Conservation (phyloP, 805 yeast species). For the Candida insectorum region DNA sequence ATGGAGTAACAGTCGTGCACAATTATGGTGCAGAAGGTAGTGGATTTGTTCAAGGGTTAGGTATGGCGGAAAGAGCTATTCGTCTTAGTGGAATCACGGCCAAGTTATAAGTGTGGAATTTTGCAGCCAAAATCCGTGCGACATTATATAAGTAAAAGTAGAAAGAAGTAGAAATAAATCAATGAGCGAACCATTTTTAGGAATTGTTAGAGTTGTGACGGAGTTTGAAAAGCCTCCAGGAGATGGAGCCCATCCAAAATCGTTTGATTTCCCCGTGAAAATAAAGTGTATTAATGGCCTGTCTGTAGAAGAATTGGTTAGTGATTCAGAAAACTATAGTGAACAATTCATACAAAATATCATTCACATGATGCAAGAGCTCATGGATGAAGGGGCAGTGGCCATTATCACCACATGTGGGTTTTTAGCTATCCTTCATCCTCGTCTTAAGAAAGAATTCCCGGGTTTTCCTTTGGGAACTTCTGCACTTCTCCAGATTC, state of each 20-base stretch:
- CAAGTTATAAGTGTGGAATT: no score
- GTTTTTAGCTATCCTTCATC: conserved; percentile 28
- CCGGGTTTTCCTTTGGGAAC: conserved; percentile 30
- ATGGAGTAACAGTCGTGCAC: conserved; percentile 43
- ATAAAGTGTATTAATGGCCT: conserved; percentile 4
- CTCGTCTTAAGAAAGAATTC: conserved; percentile 15
- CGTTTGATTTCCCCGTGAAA: conserved; percentile 9
- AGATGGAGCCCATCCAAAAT: conserved; percentile 6
- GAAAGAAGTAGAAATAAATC: conserved; percentile 16
- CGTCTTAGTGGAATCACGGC: no score
- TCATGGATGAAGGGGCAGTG: conserved; percentile 26
- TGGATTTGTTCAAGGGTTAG: conserved; percentile 64
- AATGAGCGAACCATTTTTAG: conserved; percentile 6
- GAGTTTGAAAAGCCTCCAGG: conserved; percentile 11
- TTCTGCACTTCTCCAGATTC: conserved; percentile 25
- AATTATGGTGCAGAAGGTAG: conserved; percentile 70
- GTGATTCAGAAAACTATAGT: conserved; percentile 11
- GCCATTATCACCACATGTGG: conserved; percentile 36
- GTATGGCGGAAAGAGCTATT: conserved; percentile 53
- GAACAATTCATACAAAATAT: conserved; percentile 21
- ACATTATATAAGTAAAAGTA: no score
- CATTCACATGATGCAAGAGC: conserved; percentile 19
- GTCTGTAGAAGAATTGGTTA: conserved; percentile 5
- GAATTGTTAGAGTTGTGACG: conserved; percentile 5
- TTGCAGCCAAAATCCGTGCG: no score